Percentiles rank a stretch among this genome's conserved stretches.
These are phyloP conservation scores for Kwoniella shandongensis DNA, from an alignment of 768 basidiomycete species.

Conservation along the genomic window DNA sequence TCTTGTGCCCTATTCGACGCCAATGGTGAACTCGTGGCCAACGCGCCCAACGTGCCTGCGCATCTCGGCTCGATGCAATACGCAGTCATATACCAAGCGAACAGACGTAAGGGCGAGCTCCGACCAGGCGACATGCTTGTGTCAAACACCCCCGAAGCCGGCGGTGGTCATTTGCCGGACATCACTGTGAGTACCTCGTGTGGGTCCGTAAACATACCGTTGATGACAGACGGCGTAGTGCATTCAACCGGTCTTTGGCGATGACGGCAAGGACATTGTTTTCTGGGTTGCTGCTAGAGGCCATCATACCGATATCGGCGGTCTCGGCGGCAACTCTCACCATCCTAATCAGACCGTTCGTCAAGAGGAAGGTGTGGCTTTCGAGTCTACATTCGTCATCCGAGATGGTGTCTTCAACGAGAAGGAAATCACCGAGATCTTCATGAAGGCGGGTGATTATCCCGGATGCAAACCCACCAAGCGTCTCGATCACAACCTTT, in stretches of 20 bases:
- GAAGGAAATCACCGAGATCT: constrained; percentile 35
- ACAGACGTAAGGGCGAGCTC: constrained; percentile 28
- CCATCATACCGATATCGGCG: constrained; percentile 75
- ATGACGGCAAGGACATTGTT: constrained; percentile 58
- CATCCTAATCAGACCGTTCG: constrained; percentile 34
- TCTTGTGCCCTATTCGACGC: constrained; percentile 29
- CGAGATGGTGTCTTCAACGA: constrained; percentile 39
- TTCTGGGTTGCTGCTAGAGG: constrained; percentile 74
- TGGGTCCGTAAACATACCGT: neutral
- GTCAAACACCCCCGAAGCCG: constrained; percentile 60
- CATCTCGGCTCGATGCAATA: constrained; percentile 42
- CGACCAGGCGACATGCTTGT: constrained; percentile 90
- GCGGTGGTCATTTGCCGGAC: constrained; percentile 69
- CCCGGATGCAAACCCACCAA: constrained; percentile 36
- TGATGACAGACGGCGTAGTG: neutral
- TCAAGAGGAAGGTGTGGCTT: constrained; percentile 23
- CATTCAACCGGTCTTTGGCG: constrained; percentile 85
- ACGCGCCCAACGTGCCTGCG: constrained; percentile 32
- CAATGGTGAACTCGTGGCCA: constrained; percentile 28
- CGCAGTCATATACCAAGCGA: constrained; percentile 36
- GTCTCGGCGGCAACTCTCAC: constrained; percentile 55
- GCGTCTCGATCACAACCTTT: constrained; percentile 37
- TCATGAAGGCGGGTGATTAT: constrained; percentile 38
- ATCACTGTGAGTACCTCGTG: constrained; percentile 66
- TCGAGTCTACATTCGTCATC: constrained; percentile 27